Conservation (phyloP, 1,139 yeast genomes). For the Blastobotrys illinoisensis region DNA sequence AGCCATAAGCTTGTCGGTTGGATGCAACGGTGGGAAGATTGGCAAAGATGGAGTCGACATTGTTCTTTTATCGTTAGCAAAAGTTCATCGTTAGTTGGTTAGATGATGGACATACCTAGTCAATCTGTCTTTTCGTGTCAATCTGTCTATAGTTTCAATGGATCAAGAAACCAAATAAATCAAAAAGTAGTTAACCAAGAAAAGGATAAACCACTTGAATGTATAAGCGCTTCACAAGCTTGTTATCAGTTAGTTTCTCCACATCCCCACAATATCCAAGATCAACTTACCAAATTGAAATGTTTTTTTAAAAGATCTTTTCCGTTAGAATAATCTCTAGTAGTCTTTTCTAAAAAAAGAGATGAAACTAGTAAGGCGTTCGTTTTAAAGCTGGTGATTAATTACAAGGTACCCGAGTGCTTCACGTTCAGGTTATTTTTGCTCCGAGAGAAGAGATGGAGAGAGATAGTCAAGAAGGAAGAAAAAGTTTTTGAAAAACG, state of each 20-base stretch:
- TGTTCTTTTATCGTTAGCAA: constrained; percentile 1
- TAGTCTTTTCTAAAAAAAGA: background rate
- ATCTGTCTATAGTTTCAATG: background rate
- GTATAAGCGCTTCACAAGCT: background rate
- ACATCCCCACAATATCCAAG: background rate
- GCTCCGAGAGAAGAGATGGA: constrained; percentile 6
- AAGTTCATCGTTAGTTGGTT: too few relatives aligned
- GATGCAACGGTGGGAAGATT: constrained; percentile 81
- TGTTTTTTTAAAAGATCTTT: constrained; percentile 1
- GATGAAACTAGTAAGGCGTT: background rate
- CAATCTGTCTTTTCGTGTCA: background rate
- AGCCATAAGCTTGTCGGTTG: constrained; percentile 76
- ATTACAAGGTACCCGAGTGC: background rate
- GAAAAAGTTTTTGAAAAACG: constrained; percentile 2
- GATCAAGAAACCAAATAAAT: background rate
- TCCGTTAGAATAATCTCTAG: background rate
- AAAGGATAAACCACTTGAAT: background rate
- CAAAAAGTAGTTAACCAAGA: background rate
- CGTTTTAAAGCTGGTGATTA: background rate
- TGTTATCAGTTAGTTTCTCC: background rate
- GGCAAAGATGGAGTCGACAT: constrained; percentile 40
- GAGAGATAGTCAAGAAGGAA: constrained; percentile 4
- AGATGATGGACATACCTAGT: background rate
- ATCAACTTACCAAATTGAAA: background rate
- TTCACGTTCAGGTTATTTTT: constrained; percentile 2